phyloP scores from a whole-genome alignment of 2,329 filamentous ascomycete species.

The Aspergillus sp. region DNA sequence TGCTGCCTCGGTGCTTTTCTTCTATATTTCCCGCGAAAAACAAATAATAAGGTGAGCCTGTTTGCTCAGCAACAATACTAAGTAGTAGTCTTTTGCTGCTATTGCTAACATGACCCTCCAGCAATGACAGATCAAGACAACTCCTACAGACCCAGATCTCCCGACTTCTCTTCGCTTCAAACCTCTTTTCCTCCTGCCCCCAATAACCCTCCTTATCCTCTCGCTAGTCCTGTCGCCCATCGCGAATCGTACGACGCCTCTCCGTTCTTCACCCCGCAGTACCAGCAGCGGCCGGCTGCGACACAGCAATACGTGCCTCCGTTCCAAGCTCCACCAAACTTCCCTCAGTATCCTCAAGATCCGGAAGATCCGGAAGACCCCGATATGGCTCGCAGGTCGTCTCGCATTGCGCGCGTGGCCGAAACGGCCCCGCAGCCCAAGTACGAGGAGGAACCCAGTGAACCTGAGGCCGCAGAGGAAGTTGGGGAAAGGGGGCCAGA shows the following conservation, averaged over 20 bases:
- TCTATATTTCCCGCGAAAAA: neutral
- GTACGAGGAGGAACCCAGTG: conserved; percentile 12
- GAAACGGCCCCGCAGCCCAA: conserved; percentile 20
- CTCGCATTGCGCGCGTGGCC: conserved; percentile 25
- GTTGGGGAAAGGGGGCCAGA: conserved; percentile 3
- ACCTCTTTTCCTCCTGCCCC: conserved; percentile 30
- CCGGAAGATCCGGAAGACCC: conserved; percentile 3
- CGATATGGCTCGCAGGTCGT: conserved; percentile 39
- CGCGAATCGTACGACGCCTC: conserved; percentile 41
- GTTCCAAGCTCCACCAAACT: conserved; percentile 5
- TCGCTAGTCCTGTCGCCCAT: conserved; percentile 28
- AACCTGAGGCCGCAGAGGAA: neutral
- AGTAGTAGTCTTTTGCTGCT: neutral
- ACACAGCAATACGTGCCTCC: conserved; percentile 32
- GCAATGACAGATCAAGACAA: conserved; percentile 39
- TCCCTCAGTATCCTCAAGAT: neutral
- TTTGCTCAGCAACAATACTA: too few species aligned
- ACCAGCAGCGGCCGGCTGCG: conserved; percentile 22
- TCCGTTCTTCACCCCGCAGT: conserved; percentile 37
- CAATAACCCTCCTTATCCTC: conserved; percentile 22
- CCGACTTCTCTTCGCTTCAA: conserved; percentile 45
- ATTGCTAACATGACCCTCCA: conserved; percentile 16
- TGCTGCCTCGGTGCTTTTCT: too few species aligned
- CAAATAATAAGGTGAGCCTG: too few species aligned
- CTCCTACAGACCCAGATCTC: conserved; percentile 41